phyloP scores from a whole-genome alignment of 495 filamentous ascomycete species.

The Cenococcum geophilum region DNA sequence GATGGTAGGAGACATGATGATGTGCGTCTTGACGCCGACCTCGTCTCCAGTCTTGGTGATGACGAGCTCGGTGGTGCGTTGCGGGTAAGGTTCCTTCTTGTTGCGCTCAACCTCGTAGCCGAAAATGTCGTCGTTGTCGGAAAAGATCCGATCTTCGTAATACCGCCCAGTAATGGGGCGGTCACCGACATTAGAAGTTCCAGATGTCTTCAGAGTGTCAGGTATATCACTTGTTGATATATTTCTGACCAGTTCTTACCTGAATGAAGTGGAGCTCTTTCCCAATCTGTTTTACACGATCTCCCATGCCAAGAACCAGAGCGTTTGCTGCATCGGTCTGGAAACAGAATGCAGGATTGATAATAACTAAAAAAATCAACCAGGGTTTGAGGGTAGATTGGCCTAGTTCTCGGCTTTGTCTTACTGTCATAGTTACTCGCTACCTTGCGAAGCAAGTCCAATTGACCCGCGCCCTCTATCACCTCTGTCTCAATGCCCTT shows the following conservation, averaged over 20 bases:
- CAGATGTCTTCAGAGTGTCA: conserved; percentile 34
- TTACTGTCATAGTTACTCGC: neutral
- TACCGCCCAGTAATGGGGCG: conserved; percentile 38
- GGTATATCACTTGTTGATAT: conserved; percentile 29
- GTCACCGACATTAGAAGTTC: conserved; percentile 47
- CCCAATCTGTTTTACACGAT: neutral
- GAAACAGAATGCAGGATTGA: conserved; percentile 1
- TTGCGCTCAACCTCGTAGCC: conserved; percentile 40
- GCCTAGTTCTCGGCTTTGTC: neutral
- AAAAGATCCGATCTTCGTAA: conserved; percentile 36
- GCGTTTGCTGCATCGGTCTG: neutral
- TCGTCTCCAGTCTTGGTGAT: conserved; percentile 41
- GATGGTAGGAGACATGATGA: conserved; percentile 47
- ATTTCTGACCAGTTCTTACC: neutral
- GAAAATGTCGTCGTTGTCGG: conserved; percentile 44
- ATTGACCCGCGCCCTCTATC: neutral
- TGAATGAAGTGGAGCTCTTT: conserved; percentile 7
- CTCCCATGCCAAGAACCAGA: conserved; percentile 6
- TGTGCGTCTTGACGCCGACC: conserved; percentile 41
- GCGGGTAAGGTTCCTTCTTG: conserved; percentile 35
- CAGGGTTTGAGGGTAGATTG: neutral
- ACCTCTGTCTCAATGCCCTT: neutral
- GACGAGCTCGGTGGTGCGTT: conserved; percentile 45
- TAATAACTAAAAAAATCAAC: neutral
- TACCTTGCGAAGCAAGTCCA: neutral